Conservation (phyloP, 75 land plant genomes). For the Cryptomeria japonica region DNA sequence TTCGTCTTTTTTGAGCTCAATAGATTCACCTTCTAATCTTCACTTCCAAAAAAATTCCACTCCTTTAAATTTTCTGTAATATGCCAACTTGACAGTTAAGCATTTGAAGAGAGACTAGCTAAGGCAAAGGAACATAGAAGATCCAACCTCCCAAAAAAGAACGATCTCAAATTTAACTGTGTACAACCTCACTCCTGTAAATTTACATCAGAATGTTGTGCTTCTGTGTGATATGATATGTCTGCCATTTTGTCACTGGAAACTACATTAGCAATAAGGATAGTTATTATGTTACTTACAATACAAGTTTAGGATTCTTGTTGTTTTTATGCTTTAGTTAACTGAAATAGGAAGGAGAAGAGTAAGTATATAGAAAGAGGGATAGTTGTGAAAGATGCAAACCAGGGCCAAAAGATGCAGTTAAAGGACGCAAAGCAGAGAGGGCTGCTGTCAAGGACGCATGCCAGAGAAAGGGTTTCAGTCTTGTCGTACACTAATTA, state of each 20-base stretch:
- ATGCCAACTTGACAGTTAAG: neutral
- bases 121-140: neutral
- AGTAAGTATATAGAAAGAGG: neutral
- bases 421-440: neutral
- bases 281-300: neutral
- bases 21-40: neutral
- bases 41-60: neutral
- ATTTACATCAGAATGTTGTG: neutral
- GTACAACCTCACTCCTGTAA: neutral
- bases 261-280: neutral
- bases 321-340: neutral
- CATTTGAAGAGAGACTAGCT: neutral
- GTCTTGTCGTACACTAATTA: neutral
- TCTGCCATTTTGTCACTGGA: neutral
- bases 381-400: neutral
- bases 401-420: neutral
- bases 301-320: neutral
- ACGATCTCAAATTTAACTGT: neutral
- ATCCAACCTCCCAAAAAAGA: neutral
- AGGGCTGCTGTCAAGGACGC: neutral
- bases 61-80: neutral
- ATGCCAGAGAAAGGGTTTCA: neutral
- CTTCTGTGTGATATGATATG: no score
- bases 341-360: neutral
- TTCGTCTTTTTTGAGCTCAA: neutral